Evolutionary conservation across 106 monocot species (phyloP).

Genomic region (Dioscorea alata): DNA sequence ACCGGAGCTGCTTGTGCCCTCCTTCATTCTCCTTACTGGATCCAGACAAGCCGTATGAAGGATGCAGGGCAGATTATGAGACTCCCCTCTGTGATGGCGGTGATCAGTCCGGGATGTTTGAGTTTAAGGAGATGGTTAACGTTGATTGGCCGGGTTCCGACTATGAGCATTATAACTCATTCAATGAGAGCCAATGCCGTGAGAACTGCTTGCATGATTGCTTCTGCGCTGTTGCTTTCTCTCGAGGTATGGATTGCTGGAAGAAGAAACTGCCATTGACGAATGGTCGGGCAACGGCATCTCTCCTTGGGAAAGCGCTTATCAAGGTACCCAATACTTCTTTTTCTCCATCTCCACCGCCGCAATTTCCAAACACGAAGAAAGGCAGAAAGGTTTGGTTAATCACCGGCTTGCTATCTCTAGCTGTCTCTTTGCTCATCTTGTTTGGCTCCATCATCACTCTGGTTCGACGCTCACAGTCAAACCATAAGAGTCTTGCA

Average conservation of each 20-base stretch:
- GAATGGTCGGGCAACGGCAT: not conserved
- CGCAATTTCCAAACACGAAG: not conserved
- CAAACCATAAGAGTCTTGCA: not conserved
- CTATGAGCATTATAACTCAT: conserved; percentile 13
- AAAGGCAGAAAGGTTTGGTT: not conserved
- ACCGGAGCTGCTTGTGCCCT: conserved; percentile 13
- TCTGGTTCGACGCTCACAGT: not conserved
- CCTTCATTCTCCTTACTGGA: conserved; percentile 6
- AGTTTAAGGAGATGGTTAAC: conserved; percentile 2
- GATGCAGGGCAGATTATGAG: conserved; percentile 11
- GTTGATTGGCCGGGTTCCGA: conserved; percentile 15
- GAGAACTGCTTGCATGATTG: conserved; percentile 24
- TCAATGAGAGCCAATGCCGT: conserved; percentile 9
- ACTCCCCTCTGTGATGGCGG: not conserved
- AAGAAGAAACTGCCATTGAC: conserved; percentile 14
- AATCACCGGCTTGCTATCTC: too few species aligned
- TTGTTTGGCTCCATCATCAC: not conserved
- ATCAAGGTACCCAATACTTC: not conserved
- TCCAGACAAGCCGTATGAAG: conserved; percentile 2
- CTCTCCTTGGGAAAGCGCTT: not conserved
- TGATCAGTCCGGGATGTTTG: not conserved
- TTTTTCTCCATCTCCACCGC: not conserved
- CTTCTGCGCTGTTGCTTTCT: conserved; percentile 26
- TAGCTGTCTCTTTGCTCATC: not conserved
- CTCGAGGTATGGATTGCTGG: not conserved